Evolutionary conservation across 2,329 filamentous ascomycete species (phyloP).

Genomic region (Colletotrichum sp.): DNA sequence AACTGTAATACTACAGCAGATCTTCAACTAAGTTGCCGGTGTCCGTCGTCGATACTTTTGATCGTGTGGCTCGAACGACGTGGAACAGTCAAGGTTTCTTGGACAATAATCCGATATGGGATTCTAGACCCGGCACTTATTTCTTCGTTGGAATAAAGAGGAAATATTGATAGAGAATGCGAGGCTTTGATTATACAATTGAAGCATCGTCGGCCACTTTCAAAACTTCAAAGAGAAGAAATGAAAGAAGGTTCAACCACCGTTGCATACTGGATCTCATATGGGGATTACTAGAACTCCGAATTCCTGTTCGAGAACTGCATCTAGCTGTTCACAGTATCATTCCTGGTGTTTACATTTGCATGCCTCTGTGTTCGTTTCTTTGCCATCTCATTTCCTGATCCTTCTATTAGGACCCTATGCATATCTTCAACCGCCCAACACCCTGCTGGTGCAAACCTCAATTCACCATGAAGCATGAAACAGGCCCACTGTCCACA

Average conservation of each 20-base stretch:
- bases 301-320: neutral
- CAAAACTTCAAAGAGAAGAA: neutral
- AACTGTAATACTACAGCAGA: neutral
- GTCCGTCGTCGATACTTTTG: neutral
- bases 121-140: neutral
- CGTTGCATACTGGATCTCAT: neutral
- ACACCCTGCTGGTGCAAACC: neutral
- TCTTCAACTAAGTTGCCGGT: neutral
- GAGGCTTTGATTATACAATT: neutral
- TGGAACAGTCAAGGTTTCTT: neutral
- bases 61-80: neutral
- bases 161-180: neutral
- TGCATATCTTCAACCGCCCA: neutral
- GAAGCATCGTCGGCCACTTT: neutral
- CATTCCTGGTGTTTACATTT: neutral
- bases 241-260: neutral
- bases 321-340: neutral
- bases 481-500: slow-evolving; percentile 24
- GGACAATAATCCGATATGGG: neutral
- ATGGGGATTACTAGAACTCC: neutral
- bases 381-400: neutral
- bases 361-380: neutral
- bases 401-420: neutral
- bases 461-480: slow-evolving; percentile 20
- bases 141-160: neutral